These are phyloP conservation scores for Phialophora chinensis DNA, from an alignment of 2,329 filamentous ascomycete genomes.

Conservation along the genomic window DNA sequence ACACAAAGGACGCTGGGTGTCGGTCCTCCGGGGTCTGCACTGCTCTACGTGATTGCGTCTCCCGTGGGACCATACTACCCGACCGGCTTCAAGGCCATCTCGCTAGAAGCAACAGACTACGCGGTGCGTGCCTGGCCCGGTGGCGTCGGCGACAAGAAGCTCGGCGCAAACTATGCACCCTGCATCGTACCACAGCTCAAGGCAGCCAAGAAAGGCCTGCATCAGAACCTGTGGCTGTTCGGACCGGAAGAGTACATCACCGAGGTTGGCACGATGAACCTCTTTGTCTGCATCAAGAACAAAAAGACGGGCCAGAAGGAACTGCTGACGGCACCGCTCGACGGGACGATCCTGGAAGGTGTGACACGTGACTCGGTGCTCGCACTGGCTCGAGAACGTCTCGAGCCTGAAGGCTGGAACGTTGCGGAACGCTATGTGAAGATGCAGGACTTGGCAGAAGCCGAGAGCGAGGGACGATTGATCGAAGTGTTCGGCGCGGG, in stretches of 20 bases:
- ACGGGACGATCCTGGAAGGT: conserved; percentile 95
- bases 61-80: conserved; percentile 98
- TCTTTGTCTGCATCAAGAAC: conserved; percentile 86
- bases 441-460: conserved; percentile 83
- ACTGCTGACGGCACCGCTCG: conserved; percentile 90
- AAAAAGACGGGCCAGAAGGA: conserved; percentile 89
- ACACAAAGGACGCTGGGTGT: conserved; percentile 95
- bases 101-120: conserved; percentile 93
- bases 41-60: conserved; percentile 93
- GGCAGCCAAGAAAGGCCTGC: conserved; percentile 88
- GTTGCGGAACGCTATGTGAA: conserved; percentile 88
- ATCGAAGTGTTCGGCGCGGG: conserved; percentile 93
- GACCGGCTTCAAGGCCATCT: conserved; percentile 96
- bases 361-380: conserved; percentile 93
- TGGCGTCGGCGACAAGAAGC: conserved; percentile 96
- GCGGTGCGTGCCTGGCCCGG: conserved; percentile 97
- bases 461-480: conserved; percentile 80
- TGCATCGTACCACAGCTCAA: conserved; percentile 96
- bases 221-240: conserved; percentile 98
- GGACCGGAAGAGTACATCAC: conserved; percentile 94
- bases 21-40: conserved; percentile 84
- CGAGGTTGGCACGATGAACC: conserved; percentile 98
- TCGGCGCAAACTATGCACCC: conserved; percentile 98
- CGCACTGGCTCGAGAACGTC: conserved; percentile 79
- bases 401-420: conserved; percentile 85